Evolutionary conservation across 148 eudicot species (phyloP).

Genomic region (Camellia granthamiana): DNA sequence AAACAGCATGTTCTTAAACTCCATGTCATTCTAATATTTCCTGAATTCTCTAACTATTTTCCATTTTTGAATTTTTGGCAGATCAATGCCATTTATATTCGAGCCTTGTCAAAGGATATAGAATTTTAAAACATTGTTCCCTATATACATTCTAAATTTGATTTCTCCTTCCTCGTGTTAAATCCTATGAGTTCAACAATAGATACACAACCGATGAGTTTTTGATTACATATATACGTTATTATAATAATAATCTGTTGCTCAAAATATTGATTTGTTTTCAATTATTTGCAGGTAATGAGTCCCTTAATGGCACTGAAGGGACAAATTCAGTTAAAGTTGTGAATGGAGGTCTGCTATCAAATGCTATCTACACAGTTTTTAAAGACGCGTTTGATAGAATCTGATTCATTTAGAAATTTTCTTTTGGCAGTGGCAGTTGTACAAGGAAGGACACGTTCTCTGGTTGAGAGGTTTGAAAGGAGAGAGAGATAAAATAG

Average conservation of each 20-base stretch:
- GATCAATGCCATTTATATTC: neutral
- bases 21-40: neutral
- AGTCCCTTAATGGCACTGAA: conserved; percentile 29
- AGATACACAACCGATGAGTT: neutral
- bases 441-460: conserved; percentile 75
- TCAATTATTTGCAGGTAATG: conserved; percentile 33
- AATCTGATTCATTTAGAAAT: conserved; percentile 18
- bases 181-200: neutral
- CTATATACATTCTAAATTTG: neutral
- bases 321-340: conserved; percentile 38
- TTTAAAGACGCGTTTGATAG: neutral
- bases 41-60: neutral
- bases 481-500: conserved; percentile 36
- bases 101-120: neutral
- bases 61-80: neutral
- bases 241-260: neutral
- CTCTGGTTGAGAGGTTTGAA: conserved; percentile 93
- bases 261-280: conserved; percentile 13
- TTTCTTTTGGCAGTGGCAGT: conserved; percentile 48
- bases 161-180: neutral
- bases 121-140: neutral
- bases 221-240: neutral
- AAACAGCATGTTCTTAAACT: neutral
- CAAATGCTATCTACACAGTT: conserved; percentile 9
- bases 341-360: conserved; percentile 68